These are phyloP conservation scores for Hypoxylon subgilvum DNA, from an alignment of 495 filamentous ascomycete genomes.

Conservation along the genomic window DNA sequence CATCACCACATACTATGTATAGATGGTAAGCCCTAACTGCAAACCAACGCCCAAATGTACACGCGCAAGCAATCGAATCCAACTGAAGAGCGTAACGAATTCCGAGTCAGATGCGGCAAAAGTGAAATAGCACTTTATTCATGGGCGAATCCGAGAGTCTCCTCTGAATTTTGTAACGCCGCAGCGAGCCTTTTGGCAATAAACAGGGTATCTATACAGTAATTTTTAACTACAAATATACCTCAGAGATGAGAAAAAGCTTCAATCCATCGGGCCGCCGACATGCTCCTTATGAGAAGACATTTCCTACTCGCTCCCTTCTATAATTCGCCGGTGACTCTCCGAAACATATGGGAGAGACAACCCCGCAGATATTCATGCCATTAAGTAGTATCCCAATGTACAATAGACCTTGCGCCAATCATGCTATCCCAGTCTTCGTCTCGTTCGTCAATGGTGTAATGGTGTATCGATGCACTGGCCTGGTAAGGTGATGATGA, in stretches of 20 bases:
- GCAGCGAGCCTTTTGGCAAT: constrained; percentile 7
- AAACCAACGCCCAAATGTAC: too few relatives aligned
- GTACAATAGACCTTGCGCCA: constrained; percentile 36
- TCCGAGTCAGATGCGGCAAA: constrained; percentile 2
- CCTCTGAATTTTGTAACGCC: constrained; percentile 13
- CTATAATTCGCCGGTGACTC: constrained; percentile 23
- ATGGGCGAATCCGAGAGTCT: constrained; percentile 17
- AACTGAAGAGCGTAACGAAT: too few relatives aligned
- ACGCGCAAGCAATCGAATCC: too few relatives aligned
- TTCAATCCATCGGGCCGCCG: background rate
- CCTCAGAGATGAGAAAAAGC: constrained; percentile 5
- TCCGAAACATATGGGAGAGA: background rate
- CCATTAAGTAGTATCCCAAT: constrained; percentile 34
- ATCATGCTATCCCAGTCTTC: constrained; percentile 33
- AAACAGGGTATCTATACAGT: constrained; percentile 36
- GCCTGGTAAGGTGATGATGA: constrained; percentile 10
- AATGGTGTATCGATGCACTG: constrained; percentile 34
- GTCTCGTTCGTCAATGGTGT: constrained; percentile 36
- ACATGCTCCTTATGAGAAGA: constrained; percentile 12
- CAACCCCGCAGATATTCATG: constrained; percentile 16
- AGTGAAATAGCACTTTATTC: constrained; percentile 19
- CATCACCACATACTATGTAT: too few relatives aligned
- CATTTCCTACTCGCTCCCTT: constrained; percentile 3
- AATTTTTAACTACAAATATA: constrained; percentile 33
- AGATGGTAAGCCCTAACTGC: too few relatives aligned